A percentile compares a stretch with the other conserved stretches of the same genome.
Evolutionary conservation across 106 monocot genomes (phyloP).

Genomic region (Gastrodia elata): DNA sequence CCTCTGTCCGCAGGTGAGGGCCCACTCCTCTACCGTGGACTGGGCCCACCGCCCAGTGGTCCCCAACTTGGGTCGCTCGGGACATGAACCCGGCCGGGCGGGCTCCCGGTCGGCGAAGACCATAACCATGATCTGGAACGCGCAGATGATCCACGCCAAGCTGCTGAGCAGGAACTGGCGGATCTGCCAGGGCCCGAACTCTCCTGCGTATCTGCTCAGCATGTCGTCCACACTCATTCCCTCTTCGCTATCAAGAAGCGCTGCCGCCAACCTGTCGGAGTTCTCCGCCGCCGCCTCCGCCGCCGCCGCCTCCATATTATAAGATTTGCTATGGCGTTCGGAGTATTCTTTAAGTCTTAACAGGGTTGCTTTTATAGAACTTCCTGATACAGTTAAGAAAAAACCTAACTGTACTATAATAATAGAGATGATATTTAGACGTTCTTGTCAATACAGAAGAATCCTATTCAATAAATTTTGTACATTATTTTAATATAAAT

Average conservation of each 20-base stretch:
- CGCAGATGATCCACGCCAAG: slow-evolving; percentile 54
- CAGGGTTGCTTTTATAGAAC: no score
- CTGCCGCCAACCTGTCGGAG: not conserved
- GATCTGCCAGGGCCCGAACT: slow-evolving; percentile 72
- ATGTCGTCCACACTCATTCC: slow-evolving; percentile 56
- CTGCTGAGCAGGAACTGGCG: slow-evolving; percentile 63
- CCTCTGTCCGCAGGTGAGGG: slow-evolving; percentile 40
- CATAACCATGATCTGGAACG: slow-evolving; percentile 57
- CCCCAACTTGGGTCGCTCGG: not conserved
- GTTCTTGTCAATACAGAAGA: no score
- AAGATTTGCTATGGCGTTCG: no score
- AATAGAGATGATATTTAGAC: no score
- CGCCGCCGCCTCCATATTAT: not conserved
- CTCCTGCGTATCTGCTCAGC: slow-evolving; percentile 44
- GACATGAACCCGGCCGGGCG: not conserved
- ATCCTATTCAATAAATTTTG: no score
- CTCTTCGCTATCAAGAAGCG: not conserved
- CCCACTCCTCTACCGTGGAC: slow-evolving; percentile 26
- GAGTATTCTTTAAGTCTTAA: no score
- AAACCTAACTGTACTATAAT: no score
- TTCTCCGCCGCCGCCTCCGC: slow-evolving; percentile 1
- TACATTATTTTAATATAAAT: no score
- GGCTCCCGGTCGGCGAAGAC: slow-evolving; percentile 45
- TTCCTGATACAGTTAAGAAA: no score
- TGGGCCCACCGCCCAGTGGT: not conserved